Conservation (phyloP, 2,329 filamentous ascomycete genomes). For the Onygenales sp. region DNA sequence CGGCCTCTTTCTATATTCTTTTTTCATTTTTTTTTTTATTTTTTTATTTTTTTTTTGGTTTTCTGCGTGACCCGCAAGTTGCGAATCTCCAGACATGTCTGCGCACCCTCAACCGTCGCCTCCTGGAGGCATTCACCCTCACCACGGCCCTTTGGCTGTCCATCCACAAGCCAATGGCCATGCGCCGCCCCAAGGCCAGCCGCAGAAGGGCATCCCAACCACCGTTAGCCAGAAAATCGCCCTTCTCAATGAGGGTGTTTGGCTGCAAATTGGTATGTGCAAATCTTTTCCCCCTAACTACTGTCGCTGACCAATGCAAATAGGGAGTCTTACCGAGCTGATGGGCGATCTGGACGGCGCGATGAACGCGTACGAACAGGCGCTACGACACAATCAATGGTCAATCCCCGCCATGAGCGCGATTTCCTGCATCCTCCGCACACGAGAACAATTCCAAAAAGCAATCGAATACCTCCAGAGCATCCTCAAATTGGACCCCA, state of each 20-base stretch:
- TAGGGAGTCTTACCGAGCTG: constrained; percentile 77
- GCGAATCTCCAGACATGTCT: constrained; percentile 38
- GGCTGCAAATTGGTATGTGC: constrained; percentile 79
- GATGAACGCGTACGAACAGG: constrained; percentile 82
- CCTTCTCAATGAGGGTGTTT: constrained; percentile 74
- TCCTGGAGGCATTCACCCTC: constrained; percentile 60
- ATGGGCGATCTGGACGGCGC: constrained; percentile 84
- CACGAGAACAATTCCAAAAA: constrained; percentile 85
- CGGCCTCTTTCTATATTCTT: constrained; percentile 4
- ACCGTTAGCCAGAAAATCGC: constrained; percentile 65
- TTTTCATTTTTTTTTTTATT: constrained; percentile 8
- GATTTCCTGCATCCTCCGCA: constrained; percentile 83
- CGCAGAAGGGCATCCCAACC: constrained; percentile 49
- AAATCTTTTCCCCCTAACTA: constrained; percentile 12
- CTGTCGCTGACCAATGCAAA: constrained; percentile 15
- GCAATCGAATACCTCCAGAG: constrained; percentile 87
- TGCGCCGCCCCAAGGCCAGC: constrained; percentile 28
- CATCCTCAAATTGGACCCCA: constrained; percentile 79
- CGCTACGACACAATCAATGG: constrained; percentile 75
- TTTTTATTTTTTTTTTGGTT: not conserved
- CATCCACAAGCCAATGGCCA: constrained; percentile 47
- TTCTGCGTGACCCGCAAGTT: no score
- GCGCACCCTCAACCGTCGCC: constrained; percentile 74
- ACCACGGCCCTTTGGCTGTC: constrained; percentile 56
- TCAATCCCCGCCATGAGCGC: constrained; percentile 89